Conservation (phyloP, 2,329 filamentous ascomycete species). For the Podosphaera aphanis region DNA sequence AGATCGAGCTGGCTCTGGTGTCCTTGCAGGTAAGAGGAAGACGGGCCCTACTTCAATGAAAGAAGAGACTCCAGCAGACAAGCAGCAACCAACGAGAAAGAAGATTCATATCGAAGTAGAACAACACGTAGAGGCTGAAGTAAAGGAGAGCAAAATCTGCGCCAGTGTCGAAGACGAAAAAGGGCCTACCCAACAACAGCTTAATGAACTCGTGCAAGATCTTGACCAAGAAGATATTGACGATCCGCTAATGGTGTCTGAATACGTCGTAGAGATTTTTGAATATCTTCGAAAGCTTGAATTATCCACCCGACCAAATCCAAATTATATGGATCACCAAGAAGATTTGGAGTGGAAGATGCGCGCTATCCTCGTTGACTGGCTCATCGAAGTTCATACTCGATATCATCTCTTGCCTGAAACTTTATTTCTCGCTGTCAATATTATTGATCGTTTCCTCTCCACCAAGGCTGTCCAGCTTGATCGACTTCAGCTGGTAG, state of each 20-base stretch:
- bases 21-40: conserved; percentile 46
- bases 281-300: conserved; percentile 84
- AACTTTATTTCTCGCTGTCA: conserved; percentile 88
- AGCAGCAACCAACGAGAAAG: conserved; percentile 46
- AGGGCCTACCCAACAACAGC: conserved; percentile 10
- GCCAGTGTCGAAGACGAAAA: conserved; percentile 13
- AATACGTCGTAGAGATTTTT: conserved; percentile 93
- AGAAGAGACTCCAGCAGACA: conserved; percentile 34
- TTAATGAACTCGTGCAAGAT: conserved; percentile 28
- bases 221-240: conserved; percentile 73
- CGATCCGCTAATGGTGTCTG: conserved; percentile 91
- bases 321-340: conserved; percentile 86
- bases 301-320: conserved; percentile 58
- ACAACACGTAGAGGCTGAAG: conserved; percentile 19
- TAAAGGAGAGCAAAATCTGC: conserved; percentile 18
- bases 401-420: conserved; percentile 89
- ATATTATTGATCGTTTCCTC: conserved; percentile 94
- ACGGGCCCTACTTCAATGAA: conserved; percentile 34
- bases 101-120: conserved; percentile 34
- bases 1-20: conserved; percentile 49
- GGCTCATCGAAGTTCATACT: conserved; percentile 95
- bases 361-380: conserved; percentile 88
- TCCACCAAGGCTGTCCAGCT: conserved; percentile 89
- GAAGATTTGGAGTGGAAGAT: conserved; percentile 96
- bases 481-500: conserved; percentile 85